A percentile compares a stretch with the other conserved stretches of the same genome.
Conservation (phyloP, 192 early-diverging fungal species). For the Linderina pennispora region DNA sequence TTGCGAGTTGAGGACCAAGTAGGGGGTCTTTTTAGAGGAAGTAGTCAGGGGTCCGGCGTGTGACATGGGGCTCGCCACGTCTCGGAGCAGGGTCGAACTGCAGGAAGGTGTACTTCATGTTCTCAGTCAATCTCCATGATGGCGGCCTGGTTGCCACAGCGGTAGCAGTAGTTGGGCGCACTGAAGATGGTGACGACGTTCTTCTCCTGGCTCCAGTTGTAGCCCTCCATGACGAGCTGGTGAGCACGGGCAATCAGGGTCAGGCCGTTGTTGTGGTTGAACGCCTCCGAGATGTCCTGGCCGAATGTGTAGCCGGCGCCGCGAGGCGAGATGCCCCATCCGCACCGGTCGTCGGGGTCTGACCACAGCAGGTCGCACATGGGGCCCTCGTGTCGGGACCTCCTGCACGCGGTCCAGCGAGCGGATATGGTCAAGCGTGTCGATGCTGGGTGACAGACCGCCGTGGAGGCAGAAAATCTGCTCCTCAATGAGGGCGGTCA, state of each 20-base stretch:
- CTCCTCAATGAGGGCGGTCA: slow-evolving; percentile 96
- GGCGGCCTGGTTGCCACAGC: slow-evolving; percentile 98
- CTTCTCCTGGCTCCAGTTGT: slow-evolving; percentile 97
- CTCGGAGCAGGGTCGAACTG: slow-evolving; percentile 98
- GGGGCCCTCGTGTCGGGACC: slow-evolving; percentile 79
- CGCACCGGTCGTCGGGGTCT: slow-evolving; percentile 80
- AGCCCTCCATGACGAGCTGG: slow-evolving; percentile 94
- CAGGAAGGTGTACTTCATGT: slow-evolving; percentile 97
- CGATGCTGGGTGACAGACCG: slow-evolving; percentile 90
- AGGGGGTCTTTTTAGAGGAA: slow-evolving; percentile 69
- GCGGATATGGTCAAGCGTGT: slow-evolving; percentile 95
- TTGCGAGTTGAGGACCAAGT: too few relatives aligned
- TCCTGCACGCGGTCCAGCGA: slow-evolving; percentile 92
- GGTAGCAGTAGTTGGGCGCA: slow-evolving; percentile 99
- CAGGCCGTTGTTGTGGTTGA: slow-evolving; percentile 93
- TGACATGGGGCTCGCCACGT: slow-evolving; percentile 96
- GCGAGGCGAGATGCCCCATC: slow-evolving; percentile 83
- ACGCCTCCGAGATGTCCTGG: slow-evolving; percentile 80
- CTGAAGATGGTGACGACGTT: slow-evolving; percentile 99
- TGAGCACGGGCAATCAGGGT: slow-evolving; percentile 95
- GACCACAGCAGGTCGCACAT: slow-evolving; percentile 89
- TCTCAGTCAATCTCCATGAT: slow-evolving; percentile 99
- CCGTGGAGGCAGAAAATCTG: slow-evolving; percentile 99
- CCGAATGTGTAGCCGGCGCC: slow-evolving; percentile 87
- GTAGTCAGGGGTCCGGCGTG: slow-evolving; percentile 97